Base-by-base conservation (phyloP, 225 moss, liverwort and hornwort genomes). In the Takakia lepidozioides region DNA sequence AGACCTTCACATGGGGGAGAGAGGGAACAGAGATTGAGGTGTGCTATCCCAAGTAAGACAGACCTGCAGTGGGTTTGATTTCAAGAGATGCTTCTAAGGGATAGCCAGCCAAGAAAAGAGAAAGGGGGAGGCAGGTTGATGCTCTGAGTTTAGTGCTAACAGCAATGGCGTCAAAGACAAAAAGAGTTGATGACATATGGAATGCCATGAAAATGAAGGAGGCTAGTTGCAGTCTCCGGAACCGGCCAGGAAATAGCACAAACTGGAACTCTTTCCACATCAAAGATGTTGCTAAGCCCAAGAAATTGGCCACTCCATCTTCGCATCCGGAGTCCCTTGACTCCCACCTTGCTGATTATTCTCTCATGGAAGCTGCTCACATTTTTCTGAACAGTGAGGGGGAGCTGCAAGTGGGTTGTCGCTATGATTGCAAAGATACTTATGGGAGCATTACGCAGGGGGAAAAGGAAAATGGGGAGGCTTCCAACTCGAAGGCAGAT, bases 261-360 rank as follows among this genome's bases (percentile, higher is more conserved):
- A 66, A 74, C 39, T 80, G 79, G 79, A 80, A 80, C 40, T 80
- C 74, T 24, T 74, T 74, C 50, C 79, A 80, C 48, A 80, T 74
- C 15, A 59, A 66, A 14, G 79, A 80, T 47, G 79, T 70, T 2
- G 44, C 74, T 32, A 80, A 74, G 21, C 79, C 74, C 4, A 80
- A 70, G 70, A 73, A 57, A 22, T 17, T 18, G 16, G 32, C 32
- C 7, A 29, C 41, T 5, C 18, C 49, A 8, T 40, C 35, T 13
- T 25, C 34, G 15, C 37, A 24, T 3, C 29, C 51, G 7, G 8
- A 32, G 32, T n/a, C n/a, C 20, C 59, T 28, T 60, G 63, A 74
- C 30, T 67, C 74, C 3, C 61, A 65, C 29, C 46, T 80, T 28
- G 70, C 67, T 41, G 79, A 80, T 49, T 79, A 67, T 57, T 70